These are phyloP conservation scores for Trametes punicea DNA, from an alignment of 768 basidiomycete species.

Conservation along the genomic window DNA sequence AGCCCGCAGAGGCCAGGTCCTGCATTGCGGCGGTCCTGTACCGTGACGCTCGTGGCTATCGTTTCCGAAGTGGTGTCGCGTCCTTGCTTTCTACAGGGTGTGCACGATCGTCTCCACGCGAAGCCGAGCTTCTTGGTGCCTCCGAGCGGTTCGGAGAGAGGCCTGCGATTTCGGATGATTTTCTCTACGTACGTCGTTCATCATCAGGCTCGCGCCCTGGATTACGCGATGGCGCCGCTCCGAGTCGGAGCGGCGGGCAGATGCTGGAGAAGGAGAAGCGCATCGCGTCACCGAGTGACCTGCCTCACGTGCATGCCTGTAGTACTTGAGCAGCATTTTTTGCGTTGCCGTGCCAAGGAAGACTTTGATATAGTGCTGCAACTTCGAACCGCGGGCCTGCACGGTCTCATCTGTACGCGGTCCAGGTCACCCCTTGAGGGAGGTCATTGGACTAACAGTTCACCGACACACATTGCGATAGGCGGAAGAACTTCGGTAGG, in stretches of 20 bases:
- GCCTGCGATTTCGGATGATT: no score
- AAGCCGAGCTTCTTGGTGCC: not conserved
- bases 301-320: not conserved
- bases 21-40: no score
- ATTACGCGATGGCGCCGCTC: constrained; percentile 9
- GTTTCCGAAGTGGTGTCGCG: not conserved
- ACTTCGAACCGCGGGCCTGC: not conserved
- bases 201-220: not conserved
- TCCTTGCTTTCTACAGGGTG: not conserved
- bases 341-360: no score
- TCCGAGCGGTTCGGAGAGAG: not conserved
- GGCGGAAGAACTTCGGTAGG: constrained; percentile 2
- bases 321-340: no score
- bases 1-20: no score
- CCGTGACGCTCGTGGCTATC: not conserved
- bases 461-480: not conserved
- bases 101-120: not conserved
- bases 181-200: not conserved
- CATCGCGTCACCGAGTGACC: not conserved
- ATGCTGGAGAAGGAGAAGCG: not conserved
- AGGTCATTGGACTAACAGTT: not conserved
- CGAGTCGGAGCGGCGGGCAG: constrained; percentile 10
- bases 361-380: no score
- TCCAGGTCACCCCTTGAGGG: not conserved
- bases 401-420: not conserved